phyloP scores from a whole-genome alignment of 23 red algal genomes.

The Gracilaria domingensis region DNA sequence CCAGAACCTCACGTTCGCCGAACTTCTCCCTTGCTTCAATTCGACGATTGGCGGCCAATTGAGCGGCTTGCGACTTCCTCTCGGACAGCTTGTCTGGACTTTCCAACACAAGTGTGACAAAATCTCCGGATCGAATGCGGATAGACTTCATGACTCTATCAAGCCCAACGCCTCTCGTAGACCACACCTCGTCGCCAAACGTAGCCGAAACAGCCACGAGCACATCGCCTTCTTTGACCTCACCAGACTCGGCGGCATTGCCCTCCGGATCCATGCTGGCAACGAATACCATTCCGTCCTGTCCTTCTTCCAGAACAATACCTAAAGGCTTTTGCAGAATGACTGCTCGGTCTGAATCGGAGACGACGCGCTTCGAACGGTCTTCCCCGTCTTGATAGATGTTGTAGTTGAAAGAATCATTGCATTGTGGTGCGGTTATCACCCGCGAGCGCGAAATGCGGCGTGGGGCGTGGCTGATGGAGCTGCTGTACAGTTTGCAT shows the following conservation, averaged over 20 bases:
- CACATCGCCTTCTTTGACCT: constrained; percentile 89
- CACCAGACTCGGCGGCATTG: constrained; percentile 85
- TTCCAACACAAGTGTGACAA: constrained; percentile 96
- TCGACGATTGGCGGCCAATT: constrained; percentile 60
- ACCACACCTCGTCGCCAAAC: constrained; percentile 99
- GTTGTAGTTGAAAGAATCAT: constrained; percentile 89
- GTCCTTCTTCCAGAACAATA: constrained; percentile 90
- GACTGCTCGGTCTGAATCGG: constrained; percentile 74
- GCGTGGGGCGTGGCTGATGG: neutral
- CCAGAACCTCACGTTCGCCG: constrained; percentile 91
- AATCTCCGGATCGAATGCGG: constrained; percentile 87
- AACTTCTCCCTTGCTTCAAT: constrained; percentile 88
- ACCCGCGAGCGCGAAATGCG: neutral
- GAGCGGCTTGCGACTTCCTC: constrained; percentile 72
- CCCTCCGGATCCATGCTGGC: constrained; percentile 90
- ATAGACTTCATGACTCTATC: constrained; percentile 97
- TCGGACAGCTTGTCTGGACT: constrained; percentile 70
- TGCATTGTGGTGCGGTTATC: constrained; percentile 9
- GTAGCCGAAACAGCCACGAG: constrained; percentile 97
- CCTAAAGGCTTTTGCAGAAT: constrained; percentile 91
- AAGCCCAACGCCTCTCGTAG: constrained; percentile 93
- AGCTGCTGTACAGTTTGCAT: constrained; percentile 15
- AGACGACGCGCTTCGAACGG: constrained; percentile 75
- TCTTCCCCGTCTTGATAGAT: constrained; percentile 96
- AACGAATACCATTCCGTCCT: constrained; percentile 99